A percentile compares a stretch with the other conserved stretches of the same genome.
These are phyloP conservation scores for Bipolaris zeicola DNA, from an alignment of 2,329 filamentous ascomycete species.

Conservation along the genomic window DNA sequence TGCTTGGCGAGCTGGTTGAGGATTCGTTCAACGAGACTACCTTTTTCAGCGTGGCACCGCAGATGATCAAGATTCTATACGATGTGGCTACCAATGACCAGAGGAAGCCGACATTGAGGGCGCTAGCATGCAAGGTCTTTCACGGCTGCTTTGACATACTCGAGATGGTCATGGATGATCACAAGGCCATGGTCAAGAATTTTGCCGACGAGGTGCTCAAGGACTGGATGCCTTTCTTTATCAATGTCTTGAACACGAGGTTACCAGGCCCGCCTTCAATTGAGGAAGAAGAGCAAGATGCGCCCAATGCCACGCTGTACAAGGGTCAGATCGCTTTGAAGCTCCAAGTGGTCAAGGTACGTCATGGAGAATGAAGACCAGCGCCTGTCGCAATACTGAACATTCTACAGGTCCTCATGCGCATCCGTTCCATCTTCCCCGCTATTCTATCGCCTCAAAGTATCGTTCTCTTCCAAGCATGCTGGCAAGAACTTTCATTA, in stretches of 20 bases:
- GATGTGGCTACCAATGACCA: conserved; percentile 77
- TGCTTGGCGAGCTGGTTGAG: conserved; percentile 87
- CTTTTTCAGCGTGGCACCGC: conserved; percentile 86
- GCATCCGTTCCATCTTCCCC: conserved; percentile 83
- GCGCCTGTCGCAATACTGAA: conserved; percentile 43
- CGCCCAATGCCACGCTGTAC: conserved; percentile 68
- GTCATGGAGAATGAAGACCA: conserved; percentile 8
- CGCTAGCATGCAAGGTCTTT: conserved; percentile 88
- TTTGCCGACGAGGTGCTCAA: conserved; percentile 87
- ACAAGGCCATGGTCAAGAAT: conserved; percentile 80
- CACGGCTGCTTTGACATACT: conserved; percentile 90
- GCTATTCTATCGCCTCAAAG: conserved; percentile 82
- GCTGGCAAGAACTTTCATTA: conserved; percentile 84
- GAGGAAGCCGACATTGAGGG: conserved; percentile 76
- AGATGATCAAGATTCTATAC: conserved; percentile 84
- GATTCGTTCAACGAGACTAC: conserved; percentile 93
- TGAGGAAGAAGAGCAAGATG: conserved; percentile 63
- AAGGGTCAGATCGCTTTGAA: conserved; percentile 85
- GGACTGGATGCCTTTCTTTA: conserved; percentile 89
- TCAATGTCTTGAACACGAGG: conserved; percentile 73
- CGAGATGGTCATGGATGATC: conserved; percentile 95
- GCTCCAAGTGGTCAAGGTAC: conserved; percentile 82
- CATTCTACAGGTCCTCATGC: conserved; percentile 69
- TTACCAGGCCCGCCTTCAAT: conserved; percentile 67
- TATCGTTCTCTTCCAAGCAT: conserved; percentile 78